Evolutionary conservation across 2,329 filamentous ascomycete genomes (phyloP).

Genomic region (Paracorniculantispora psalliotae): DNA sequence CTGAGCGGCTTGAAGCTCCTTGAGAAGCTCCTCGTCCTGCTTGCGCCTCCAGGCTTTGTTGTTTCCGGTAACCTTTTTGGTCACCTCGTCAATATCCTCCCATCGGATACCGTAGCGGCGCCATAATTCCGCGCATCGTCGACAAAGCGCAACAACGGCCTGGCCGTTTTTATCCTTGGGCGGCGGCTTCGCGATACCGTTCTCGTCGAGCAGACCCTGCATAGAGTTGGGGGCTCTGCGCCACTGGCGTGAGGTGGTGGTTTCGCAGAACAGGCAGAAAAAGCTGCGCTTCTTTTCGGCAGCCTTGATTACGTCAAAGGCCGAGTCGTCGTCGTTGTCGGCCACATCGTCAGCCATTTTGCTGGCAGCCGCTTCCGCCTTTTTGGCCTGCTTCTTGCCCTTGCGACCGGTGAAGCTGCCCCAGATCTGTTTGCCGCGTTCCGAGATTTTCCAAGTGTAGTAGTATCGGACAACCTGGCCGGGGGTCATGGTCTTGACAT

Average conservation of each 20-base stretch:
- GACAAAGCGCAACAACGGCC: slow-evolving; percentile 77
- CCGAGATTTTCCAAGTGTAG: slow-evolving; percentile 97
- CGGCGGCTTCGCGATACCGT: slow-evolving; percentile 44
- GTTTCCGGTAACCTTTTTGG: slow-evolving; percentile 76
- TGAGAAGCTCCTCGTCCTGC: slow-evolving; percentile 84
- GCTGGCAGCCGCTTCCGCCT: slow-evolving; percentile 61
- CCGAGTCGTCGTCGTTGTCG: slow-evolving; percentile 88
- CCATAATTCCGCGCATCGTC: slow-evolving; percentile 89
- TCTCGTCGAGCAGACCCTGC: slow-evolving; percentile 64
- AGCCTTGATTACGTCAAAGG: slow-evolving; percentile 88
- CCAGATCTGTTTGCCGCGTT: slow-evolving; percentile 82
- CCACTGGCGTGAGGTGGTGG: slow-evolving; percentile 81
- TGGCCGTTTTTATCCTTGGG: slow-evolving; percentile 73
- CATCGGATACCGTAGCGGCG: slow-evolving; percentile 93
- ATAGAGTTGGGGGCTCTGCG: slow-evolving; percentile 76
- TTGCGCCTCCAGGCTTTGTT: slow-evolving; percentile 81
- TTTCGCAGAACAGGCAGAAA: slow-evolving; percentile 88
- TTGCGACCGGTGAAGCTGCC: slow-evolving; percentile 82
- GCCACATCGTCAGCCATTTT: slow-evolving; percentile 90
- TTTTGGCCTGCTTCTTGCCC: slow-evolving; percentile 80
- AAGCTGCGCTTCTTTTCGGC: slow-evolving; percentile 73
- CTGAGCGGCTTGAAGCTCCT: slow-evolving; percentile 63
- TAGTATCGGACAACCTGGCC: slow-evolving; percentile 86
- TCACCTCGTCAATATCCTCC: slow-evolving; percentile 87
- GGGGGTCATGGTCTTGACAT: slow-evolving; percentile 77